phyloP scores from a whole-genome alignment of 306 rosid species.

The Neltuma alba region DNA sequence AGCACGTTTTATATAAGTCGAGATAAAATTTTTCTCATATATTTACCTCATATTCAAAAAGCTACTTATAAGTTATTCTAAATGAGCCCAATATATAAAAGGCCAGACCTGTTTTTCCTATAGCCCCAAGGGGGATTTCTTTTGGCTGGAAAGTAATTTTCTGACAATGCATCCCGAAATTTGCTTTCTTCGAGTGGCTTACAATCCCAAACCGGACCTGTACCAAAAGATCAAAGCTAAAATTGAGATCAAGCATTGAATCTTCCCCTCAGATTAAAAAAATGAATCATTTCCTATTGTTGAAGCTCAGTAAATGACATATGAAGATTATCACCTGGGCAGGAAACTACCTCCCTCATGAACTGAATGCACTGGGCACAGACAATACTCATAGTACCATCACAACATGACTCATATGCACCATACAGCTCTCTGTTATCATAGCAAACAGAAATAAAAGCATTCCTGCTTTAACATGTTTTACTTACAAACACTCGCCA shows the following conservation, averaged over 20 bases:
- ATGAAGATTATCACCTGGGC: conserved; percentile 61
- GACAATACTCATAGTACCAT: conserved; percentile 55
- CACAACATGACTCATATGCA: conserved; percentile 56
- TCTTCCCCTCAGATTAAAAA: conserved; percentile 20
- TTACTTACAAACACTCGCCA: too few species aligned
- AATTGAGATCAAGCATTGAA: not conserved
- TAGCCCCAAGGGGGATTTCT: conserved; percentile 63
- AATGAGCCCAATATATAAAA: too few species aligned
- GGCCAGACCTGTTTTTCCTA: conserved; percentile 63
- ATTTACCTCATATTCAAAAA: too few species aligned
- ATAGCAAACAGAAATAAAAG: conserved; percentile 57
- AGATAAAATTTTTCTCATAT: too few species aligned
- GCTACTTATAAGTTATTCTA: too few species aligned
- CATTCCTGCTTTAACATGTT: conserved; percentile 54
- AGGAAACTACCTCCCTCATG: conserved; percentile 47
- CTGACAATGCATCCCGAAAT: conserved; percentile 50
- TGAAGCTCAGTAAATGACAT: conserved; percentile 1
- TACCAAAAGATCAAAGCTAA: conserved; percentile 10
- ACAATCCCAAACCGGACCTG: conserved; percentile 60
- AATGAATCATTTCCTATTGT: not conserved
- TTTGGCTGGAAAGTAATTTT: conserved; percentile 55
- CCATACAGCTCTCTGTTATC: conserved; percentile 63
- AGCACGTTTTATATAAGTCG: too few species aligned
- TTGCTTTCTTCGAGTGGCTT: conserved; percentile 52
- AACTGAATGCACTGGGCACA: conserved; percentile 45